These are phyloP conservation scores for Ceratocystis huliohia DNA, from an alignment of 2,329 filamentous ascomycete genomes.

Conservation along the genomic window DNA sequence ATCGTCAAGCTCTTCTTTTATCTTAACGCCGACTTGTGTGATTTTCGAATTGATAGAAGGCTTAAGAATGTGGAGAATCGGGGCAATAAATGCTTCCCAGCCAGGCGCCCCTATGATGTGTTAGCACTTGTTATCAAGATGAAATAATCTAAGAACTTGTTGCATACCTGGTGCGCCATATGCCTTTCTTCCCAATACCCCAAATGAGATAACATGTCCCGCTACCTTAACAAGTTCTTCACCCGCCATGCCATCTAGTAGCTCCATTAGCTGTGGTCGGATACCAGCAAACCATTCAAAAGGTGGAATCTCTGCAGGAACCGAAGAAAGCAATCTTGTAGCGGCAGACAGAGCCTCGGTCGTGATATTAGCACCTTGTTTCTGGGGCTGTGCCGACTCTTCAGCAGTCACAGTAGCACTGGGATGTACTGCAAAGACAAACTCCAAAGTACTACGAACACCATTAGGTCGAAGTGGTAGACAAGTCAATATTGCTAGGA, in stretches of 20 bases:
- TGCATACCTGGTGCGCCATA: constrained; percentile 47
- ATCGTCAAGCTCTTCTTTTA: constrained; percentile 27
- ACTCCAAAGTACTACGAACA: constrained; percentile 56
- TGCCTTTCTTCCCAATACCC: constrained; percentile 50
- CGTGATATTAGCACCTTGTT: constrained; percentile 50
- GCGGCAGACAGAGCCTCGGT: constrained; percentile 55
- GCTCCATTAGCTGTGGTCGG: constrained; percentile 45
- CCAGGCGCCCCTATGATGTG: constrained; percentile 38
- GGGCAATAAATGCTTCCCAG: constrained; percentile 49
- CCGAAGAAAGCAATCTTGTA: constrained; percentile 47
- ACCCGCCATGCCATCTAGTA: constrained; percentile 50
- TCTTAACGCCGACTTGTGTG: constrained; percentile 4
- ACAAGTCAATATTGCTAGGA: constrained; percentile 46
- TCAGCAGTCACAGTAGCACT: constrained; percentile 33
- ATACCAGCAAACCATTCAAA: constrained; percentile 49
- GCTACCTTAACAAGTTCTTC: constrained; percentile 46
- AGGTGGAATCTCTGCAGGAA: constrained; percentile 41
- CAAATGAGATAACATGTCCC: constrained; percentile 51
- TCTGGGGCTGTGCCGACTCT: constrained; percentile 36
- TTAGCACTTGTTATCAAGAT: not conserved
- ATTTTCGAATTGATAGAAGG: constrained; percentile 27
- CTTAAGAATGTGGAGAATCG: constrained; percentile 42
- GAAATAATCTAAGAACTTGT: not conserved
- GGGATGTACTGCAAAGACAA: constrained; percentile 56
- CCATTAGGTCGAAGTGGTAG: constrained; percentile 51